A percentile compares a stretch with the other conserved stretches of the same genome.
These are phyloP conservation scores for Alternaria longipes DNA, from an alignment of 2,329 filamentous ascomycete genomes.

Conservation along the genomic window DNA sequence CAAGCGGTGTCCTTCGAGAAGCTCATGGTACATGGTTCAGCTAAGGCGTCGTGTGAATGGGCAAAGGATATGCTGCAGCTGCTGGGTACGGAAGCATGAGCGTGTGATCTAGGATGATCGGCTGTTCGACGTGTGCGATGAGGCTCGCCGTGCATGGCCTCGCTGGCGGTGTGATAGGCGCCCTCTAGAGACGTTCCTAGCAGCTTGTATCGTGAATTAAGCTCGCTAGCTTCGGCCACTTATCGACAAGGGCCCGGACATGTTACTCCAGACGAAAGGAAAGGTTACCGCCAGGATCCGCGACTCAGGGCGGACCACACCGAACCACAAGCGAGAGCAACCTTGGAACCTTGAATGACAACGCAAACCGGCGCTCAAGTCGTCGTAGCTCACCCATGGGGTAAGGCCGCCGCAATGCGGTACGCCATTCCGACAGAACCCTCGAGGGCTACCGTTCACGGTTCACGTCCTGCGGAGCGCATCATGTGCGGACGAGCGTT, in stretches of 20 bases:
- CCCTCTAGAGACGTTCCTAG: slow-evolving; percentile 18
- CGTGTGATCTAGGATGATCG: slow-evolving; percentile 37
- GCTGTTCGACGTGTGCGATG: slow-evolving; percentile 20
- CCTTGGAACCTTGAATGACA: not conserved
- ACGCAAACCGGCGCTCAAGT: slow-evolving; percentile 16
- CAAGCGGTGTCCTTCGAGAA: slow-evolving; percentile 43
- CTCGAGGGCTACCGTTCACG: slow-evolving; percentile 22
- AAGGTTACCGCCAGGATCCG: slow-evolving; percentile 15
- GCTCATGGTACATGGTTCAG: slow-evolving; percentile 23
- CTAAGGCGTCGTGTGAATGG: slow-evolving; percentile 10
- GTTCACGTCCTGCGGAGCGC: slow-evolving; percentile 24
- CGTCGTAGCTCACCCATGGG: slow-evolving; percentile 18
- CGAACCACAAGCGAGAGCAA: slow-evolving; percentile 9
- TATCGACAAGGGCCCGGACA: slow-evolving; percentile 31
- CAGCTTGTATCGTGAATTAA: slow-evolving; percentile 23
- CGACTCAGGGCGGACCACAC: slow-evolving; percentile 20
- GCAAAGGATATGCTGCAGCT: slow-evolving; percentile 19
- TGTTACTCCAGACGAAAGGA: slow-evolving; percentile 22
- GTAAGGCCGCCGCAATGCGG: slow-evolving; percentile 24
- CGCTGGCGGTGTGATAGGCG: slow-evolving; percentile 34
- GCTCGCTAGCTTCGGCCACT: slow-evolving; percentile 17
- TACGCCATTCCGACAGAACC: slow-evolving; percentile 28
- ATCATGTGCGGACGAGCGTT: slow-evolving; percentile 27
- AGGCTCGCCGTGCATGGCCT: slow-evolving; percentile 24
- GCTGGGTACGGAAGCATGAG: slow-evolving; percentile 18